phyloP scores from a whole-genome alignment of 495 filamentous ascomycete species.

The Viridothelium virens region DNA sequence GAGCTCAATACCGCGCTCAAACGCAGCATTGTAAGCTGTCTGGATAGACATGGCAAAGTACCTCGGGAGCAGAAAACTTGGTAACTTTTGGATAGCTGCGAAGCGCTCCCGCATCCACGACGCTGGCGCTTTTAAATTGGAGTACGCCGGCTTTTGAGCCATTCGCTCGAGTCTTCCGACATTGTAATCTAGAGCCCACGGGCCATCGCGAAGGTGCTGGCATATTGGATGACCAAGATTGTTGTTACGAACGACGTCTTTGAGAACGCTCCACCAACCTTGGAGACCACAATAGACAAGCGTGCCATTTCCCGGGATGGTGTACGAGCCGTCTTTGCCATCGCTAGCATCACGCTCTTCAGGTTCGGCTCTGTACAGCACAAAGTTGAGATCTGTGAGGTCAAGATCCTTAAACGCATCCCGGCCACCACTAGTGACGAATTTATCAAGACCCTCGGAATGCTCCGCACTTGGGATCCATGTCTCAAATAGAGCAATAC shows the following conservation, averaged over 20 bases:
- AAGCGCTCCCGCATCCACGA: slow-evolving; percentile 79
- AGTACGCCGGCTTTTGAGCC: slow-evolving; percentile 51
- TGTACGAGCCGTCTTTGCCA: slow-evolving; percentile 78
- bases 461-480: slow-evolving; percentile 83
- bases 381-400: slow-evolving; percentile 80
- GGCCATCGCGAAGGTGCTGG: slow-evolving; percentile 80
- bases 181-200: slow-evolving; percentile 92
- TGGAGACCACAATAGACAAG: slow-evolving; percentile 94
- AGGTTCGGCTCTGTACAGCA: slow-evolving; percentile 84
- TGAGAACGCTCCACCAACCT: slow-evolving; percentile 94
- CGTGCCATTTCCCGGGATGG: slow-evolving; percentile 71
- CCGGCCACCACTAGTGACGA: slow-evolving; percentile 71
- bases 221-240: slow-evolving; percentile 89
- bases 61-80: slow-evolving; percentile 80
- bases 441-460: slow-evolving; percentile 68
- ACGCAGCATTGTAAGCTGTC: slow-evolving; percentile 76
- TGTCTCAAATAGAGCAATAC: slow-evolving; percentile 90
- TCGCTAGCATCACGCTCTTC: slow-evolving; percentile 79
- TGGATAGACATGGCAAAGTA: slow-evolving; percentile 88
- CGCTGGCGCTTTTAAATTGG: slow-evolving; percentile 53
- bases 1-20: slow-evolving; percentile 66
- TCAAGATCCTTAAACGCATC: slow-evolving; percentile 66
- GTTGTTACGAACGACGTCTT: slow-evolving; percentile 77
- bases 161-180: slow-evolving; percentile 67
- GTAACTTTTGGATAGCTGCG: slow-evolving; percentile 70